A percentile compares a stretch with the other conserved stretches of the same genome.
These are phyloP conservation scores for Sorghum bicolor DNA, from an alignment of 176 grass and related monocot genomes.

Conservation along the genomic window Sorghum_bicolor_NCBIv3 NC_012878.2:49933001-49933500, in stretches of 20 bases:
- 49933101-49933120: conserved; percentile 17
- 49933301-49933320: background rate
- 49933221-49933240: conserved; percentile 58
- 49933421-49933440: background rate
- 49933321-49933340: background rate
- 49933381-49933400: background rate
- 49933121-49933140: conserved; percentile 1
- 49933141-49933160: background rate
- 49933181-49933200: too few species aligned
- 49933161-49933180: background rate
- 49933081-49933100: background rate
- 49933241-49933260: conserved; percentile 42
- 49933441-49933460: background rate
- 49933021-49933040: background rate
- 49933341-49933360: background rate
- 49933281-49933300: background rate
- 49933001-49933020: background rate
- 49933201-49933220: conserved; percentile 5
- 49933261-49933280: conserved; percentile 30
- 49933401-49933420: background rate
- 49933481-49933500: background rate
- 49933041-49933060: background rate
- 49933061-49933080: background rate
- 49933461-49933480: background rate
- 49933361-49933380: background rate